Evolutionary conservation across 495 filamentous ascomycete genomes (phyloP).

Genomic region (Tuber borchii): DNA sequence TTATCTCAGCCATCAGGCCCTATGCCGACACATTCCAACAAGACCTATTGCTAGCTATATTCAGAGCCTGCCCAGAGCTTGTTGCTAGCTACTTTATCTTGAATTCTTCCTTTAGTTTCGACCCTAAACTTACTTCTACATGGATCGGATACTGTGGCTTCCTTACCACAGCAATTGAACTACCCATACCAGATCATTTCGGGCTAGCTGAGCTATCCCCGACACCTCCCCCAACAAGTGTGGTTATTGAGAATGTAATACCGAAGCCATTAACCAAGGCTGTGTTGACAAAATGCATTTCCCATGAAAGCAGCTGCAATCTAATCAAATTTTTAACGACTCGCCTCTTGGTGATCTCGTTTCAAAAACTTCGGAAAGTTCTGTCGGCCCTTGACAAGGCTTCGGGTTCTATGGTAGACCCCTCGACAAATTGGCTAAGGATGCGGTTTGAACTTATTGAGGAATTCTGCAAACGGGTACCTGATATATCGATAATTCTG

Average conservation of each 20-base stretch:
- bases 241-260: conserved; percentile 76
- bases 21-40: conserved; percentile 74
- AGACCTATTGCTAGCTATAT: conserved; percentile 71
- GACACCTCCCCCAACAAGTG: conserved; percentile 65
- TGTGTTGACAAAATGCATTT: conserved; percentile 66
- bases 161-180: conserved; percentile 66
- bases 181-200: conserved; percentile 65
- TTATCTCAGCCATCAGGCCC: conserved; percentile 72
- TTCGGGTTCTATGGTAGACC: conserved; percentile 40
- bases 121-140: conserved; percentile 81
- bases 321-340: conserved; percentile 77
- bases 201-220: conserved; percentile 51
- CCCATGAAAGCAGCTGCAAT: conserved; percentile 54
- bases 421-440: conserved; percentile 30
- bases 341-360: conserved; percentile 66
- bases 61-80: conserved; percentile 72
- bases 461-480: conserved; percentile 72
- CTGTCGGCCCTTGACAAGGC: conserved; percentile 52
- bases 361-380: conserved; percentile 65
- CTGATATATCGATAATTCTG: conserved; percentile 49
- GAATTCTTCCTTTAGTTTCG: conserved; percentile 66
- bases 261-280: conserved; percentile 76
- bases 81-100: conserved; percentile 76
- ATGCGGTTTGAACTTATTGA: conserved; percentile 51
- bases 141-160: conserved; percentile 93